These are phyloP conservation scores for Pontederia crassipes DNA, from an alignment of 176 grass and related monocot species.

Conservation along the genomic window DNA sequence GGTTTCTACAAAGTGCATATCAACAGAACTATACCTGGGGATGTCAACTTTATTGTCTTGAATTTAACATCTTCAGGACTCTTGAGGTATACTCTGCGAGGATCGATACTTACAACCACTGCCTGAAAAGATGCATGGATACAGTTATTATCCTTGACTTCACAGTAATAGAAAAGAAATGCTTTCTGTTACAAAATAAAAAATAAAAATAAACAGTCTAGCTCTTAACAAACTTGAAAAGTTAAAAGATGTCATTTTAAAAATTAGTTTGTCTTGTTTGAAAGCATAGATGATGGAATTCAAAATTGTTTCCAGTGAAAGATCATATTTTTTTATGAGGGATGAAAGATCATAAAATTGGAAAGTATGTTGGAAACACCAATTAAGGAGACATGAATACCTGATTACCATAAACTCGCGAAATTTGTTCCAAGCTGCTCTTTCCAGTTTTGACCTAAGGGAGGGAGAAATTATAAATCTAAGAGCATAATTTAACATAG, in stretches of 20 bases:
- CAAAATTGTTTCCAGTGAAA: too few species aligned
- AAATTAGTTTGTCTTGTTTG: too few species aligned
- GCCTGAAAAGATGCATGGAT: conserved; percentile 41
- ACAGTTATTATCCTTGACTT: conserved; percentile 4
- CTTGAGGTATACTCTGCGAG: conserved; percentile 68
- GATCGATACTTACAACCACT: conserved; percentile 98
- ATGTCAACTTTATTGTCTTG: conserved; percentile 60
- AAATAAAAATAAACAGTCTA: too few species aligned
- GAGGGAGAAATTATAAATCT: conserved; percentile 11
- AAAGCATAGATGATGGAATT: too few species aligned
- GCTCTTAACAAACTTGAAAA: too few species aligned
- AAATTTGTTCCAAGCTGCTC: conserved; percentile 96
- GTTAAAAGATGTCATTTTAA: too few species aligned
- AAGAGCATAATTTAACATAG: background rate
- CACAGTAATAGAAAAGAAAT: background rate
- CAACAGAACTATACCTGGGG: conserved; percentile 43
- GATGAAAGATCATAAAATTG: background rate
- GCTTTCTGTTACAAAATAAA: background rate
- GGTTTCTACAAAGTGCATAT: background rate
- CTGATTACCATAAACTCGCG: conserved; percentile 93
- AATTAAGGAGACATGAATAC: conserved; percentile 21
- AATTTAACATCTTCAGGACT: conserved; percentile 77
- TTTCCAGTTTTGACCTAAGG: conserved; percentile 76
- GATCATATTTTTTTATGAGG: too few species aligned
- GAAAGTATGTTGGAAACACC: too few species aligned